A percentile compares a stretch with the other conserved stretches of the same genome.
Conservation (phyloP, 306 rosid species). For the Datisca glomerata region DNA sequence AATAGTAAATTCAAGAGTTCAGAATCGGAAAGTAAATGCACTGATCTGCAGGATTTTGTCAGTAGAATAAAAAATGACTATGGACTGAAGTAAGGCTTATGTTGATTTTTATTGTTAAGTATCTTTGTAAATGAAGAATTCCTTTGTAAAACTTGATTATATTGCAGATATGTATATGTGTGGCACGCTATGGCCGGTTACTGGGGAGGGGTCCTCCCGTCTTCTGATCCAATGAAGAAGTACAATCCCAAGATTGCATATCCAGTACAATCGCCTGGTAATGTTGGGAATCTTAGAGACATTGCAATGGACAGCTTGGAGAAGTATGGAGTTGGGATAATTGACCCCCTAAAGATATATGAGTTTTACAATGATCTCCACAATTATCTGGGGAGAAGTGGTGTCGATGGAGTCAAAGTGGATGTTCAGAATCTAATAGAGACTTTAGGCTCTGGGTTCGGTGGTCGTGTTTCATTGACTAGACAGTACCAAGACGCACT, state of each 20-base stretch:
- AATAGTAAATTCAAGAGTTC: constrained; percentile 58
- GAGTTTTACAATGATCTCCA: constrained; percentile 58
- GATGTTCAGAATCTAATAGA: constrained; percentile 64
- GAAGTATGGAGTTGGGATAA: constrained; percentile 55
- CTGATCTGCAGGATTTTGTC: constrained; percentile 36
- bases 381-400: constrained; percentile 47
- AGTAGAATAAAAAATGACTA: constrained; percentile 35
- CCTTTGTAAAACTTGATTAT: too few species aligned
- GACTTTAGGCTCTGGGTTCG: constrained; percentile 51
- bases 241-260: constrained; percentile 40
- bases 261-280: constrained; percentile 54
- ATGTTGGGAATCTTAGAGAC: constrained; percentile 35
- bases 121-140: too few species aligned
- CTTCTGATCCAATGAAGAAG: constrained; percentile 41
- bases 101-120: too few species aligned
- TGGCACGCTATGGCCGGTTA: constrained; percentile 82
- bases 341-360: constrained; percentile 33
- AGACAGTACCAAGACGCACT: constrained; percentile 49
- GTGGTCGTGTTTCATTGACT: constrained; percentile 51
- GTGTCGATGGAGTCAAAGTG: constrained; percentile 66
- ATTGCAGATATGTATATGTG: constrained; percentile 50
- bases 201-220: constrained; percentile 70
- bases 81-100: constrained; percentile 51
- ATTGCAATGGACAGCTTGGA: constrained; percentile 47
- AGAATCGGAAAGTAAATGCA: constrained; percentile 19